Evolutionary conservation across 2,329 filamentous ascomycete species (phyloP).

Genomic region (Epichloe aotearoae): DNA sequence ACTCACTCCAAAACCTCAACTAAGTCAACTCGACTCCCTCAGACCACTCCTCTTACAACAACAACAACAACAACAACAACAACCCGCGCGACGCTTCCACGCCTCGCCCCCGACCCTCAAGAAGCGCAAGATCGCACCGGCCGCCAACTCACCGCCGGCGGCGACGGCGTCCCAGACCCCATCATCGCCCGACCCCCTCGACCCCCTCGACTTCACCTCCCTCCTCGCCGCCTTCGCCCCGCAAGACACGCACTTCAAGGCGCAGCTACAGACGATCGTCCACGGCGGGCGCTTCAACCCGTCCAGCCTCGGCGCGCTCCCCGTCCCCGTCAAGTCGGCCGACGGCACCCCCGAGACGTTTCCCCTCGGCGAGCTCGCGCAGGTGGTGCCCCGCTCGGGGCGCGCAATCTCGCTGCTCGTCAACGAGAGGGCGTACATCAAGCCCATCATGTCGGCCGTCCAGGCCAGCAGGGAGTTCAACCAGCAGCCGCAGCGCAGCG

Average conservation of each 20-base stretch:
- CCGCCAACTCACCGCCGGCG: constrained; percentile 17
- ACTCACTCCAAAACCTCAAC: not conserved
- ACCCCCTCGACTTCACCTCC: constrained; percentile 37
- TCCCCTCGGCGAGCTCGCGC: constrained; percentile 41
- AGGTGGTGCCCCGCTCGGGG: constrained; percentile 34
- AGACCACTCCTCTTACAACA: not conserved
- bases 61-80: not conserved
- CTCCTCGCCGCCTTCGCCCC: constrained; percentile 29
- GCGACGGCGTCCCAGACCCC: constrained; percentile 8
- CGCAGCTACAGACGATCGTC: constrained; percentile 27
- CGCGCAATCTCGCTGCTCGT: constrained; percentile 28
- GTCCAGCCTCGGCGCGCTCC: constrained; percentile 32
- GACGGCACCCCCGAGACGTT: constrained; percentile 18
- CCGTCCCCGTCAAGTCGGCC: constrained; percentile 23
- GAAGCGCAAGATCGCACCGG: constrained; percentile 24
- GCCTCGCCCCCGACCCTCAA: constrained; percentile 18
- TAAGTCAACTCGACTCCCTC: not conserved
- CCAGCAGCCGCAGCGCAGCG: constrained; percentile 45
- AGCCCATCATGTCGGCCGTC: constrained; percentile 42
- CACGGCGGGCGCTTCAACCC: constrained; percentile 40
- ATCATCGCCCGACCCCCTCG: constrained; percentile 19
- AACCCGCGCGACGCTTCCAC: constrained; percentile 16
- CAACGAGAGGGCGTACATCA: constrained; percentile 31
- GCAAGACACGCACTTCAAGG: constrained; percentile 28
- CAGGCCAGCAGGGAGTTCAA: constrained; percentile 41